phyloP scores from a whole-genome alignment of 768 basidiomycete species.

The Thelephora aurantiotincta region DNA sequence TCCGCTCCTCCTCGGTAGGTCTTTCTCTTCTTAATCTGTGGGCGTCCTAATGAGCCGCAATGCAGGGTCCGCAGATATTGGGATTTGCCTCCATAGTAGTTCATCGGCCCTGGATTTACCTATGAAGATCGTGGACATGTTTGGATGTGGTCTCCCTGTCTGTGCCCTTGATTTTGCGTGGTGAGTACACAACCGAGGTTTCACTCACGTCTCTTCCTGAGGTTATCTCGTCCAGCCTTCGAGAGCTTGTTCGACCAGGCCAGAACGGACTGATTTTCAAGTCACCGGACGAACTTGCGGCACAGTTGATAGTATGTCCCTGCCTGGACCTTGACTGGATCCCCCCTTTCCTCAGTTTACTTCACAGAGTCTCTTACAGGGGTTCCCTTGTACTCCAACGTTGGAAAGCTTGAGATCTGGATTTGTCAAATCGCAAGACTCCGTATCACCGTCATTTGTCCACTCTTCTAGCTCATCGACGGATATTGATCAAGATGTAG shows the following conservation, averaged over 20 bases:
- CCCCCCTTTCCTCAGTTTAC: not conserved
- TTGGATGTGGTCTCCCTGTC: constrained; percentile 90
- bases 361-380: constrained; percentile 36
- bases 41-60: not conserved
- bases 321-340: not conserved
- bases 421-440: constrained; percentile 18
- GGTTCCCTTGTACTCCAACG: constrained; percentile 43
- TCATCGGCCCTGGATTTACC: constrained; percentile 87
- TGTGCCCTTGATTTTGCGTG: constrained; percentile 80
- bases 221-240: constrained; percentile 33
- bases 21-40: not conserved
- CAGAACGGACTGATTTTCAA: constrained; percentile 76
- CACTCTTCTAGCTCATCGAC: not conserved
- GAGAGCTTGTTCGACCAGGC: constrained; percentile 76
- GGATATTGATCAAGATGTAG: constrained; percentile 8
- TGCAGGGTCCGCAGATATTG: constrained; percentile 80
- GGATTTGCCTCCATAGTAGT: constrained; percentile 82
- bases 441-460: not conserved
- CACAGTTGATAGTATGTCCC: constrained; percentile 49
- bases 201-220: not conserved
- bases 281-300: constrained; percentile 49
- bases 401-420: constrained; percentile 39
- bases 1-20: constrained; percentile 63
- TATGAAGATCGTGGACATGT: constrained; percentile 99
- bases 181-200: constrained; percentile 26